A percentile compares a stretch with the other conserved stretches of the same genome.
Evolutionary conservation across 2,329 filamentous ascomycete genomes (phyloP).

Genomic region (Coleophoma crateriformis): DNA sequence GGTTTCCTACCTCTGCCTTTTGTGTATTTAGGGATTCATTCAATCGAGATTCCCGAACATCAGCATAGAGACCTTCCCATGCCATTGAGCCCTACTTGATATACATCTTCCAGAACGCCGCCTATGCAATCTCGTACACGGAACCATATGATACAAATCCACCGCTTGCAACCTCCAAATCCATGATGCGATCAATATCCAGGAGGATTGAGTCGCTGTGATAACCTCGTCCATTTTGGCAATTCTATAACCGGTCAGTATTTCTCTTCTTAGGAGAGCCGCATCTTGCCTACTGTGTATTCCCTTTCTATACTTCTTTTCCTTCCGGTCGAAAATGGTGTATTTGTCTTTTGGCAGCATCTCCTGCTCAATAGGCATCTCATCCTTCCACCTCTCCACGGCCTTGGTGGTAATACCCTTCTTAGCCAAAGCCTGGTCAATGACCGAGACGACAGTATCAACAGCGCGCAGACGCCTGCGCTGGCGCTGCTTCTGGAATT

Average conservation of each 20-base stretch:
- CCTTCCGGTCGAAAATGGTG: constrained; percentile 94
- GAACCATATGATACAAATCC: constrained; percentile 15
- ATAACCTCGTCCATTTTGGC: constrained; percentile 92
- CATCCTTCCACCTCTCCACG: constrained; percentile 84
- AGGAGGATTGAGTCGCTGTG: constrained; percentile 87
- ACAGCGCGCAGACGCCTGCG: constrained; percentile 77
- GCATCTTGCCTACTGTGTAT: constrained; percentile 73
- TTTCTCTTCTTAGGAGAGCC: background rate
- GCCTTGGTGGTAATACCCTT: constrained; percentile 68
- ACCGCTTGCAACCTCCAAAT: background rate
- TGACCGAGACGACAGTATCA: constrained; percentile 77
- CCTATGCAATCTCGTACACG: constrained; percentile 14
- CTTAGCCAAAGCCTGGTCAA: constrained; percentile 73
- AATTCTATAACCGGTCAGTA: constrained; percentile 48
- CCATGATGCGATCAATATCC: constrained; percentile 58
- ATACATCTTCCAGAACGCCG: constrained; percentile 21
- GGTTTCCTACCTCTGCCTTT: no score
- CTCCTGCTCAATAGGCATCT: constrained; percentile 94
- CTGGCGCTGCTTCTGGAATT: constrained; percentile 84
- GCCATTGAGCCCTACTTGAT: constrained; percentile 19
- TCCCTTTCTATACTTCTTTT: constrained; percentile 91
- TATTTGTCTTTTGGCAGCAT: constrained; percentile 98
- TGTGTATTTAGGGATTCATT: no score
- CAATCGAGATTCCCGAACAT: no score
- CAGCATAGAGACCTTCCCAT: background rate